Conservation (phyloP, 352 stramenopile genomes). For the Phytophthora colocasiae region DNA sequence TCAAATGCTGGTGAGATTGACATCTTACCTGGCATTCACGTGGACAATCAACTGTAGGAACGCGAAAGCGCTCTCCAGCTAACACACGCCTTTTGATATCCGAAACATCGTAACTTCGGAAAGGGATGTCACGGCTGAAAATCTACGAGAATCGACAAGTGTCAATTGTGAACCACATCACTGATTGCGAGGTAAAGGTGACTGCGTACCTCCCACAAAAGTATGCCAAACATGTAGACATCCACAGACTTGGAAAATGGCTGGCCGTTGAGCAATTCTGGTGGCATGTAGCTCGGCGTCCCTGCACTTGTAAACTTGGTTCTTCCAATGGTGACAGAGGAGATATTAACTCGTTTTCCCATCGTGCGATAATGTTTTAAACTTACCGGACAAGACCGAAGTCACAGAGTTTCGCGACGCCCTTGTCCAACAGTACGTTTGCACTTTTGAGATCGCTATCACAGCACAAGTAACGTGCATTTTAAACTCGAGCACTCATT, state of each 20-base stretch:
- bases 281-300: conserved; percentile 92
- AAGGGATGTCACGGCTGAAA: conserved; percentile 82
- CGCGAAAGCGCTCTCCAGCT: conserved; percentile 68
- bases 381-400: conserved; percentile 87
- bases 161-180: no score
- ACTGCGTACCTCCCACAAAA: conserved; percentile 85
- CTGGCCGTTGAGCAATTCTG: conserved; percentile 82
- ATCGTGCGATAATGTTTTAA: neutral
- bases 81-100: conserved; percentile 83
- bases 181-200: no score
- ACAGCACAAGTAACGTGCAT: neutral
- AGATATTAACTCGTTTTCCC: neutral
- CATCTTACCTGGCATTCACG: conserved; percentile 52
- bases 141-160: conserved; percentile 45
- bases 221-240: conserved; percentile 93
- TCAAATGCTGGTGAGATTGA: no score
- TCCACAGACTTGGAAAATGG: conserved; percentile 92
- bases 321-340: conserved; percentile 28
- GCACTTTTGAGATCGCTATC: conserved; percentile 90
- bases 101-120: conserved; percentile 69
- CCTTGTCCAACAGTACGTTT: conserved; percentile 86
- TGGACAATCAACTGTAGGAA: conserved; percentile 81
- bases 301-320: conserved; percentile 84
- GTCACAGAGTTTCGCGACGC: conserved; percentile 91
- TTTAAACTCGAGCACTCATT: neutral